phyloP scores from a whole-genome alignment of 1,284 basidiomycete genomes.

The Bondarzewia mesenterica region DNA sequence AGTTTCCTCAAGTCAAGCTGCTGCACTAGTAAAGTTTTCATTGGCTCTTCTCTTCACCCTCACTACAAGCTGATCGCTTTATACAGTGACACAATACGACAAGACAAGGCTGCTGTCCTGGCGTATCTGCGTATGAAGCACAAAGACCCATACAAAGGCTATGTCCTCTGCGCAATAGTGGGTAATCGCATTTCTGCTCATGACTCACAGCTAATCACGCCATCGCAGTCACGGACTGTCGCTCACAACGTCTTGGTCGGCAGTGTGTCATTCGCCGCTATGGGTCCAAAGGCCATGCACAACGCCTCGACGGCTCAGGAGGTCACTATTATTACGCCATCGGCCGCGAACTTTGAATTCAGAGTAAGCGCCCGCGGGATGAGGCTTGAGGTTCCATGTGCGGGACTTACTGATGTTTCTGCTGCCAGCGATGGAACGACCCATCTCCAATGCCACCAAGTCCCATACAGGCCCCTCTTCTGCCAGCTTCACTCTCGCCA shows the following conservation, averaged over 20 bases:
- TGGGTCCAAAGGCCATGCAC: slow-evolving; percentile 63
- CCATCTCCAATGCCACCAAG: slow-evolving; percentile 52
- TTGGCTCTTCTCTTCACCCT: background rate
- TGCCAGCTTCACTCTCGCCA: slow-evolving; percentile 12
- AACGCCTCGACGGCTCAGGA: slow-evolving; percentile 74
- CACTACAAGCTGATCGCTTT: slow-evolving; percentile 4
- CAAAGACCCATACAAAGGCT: slow-evolving; percentile 65
- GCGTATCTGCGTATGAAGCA: slow-evolving; percentile 68
- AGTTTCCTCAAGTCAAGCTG: slow-evolving; percentile 50
- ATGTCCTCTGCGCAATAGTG: slow-evolving; percentile 63
- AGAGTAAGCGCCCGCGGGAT: slow-evolving; percentile 34
- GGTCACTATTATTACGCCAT: slow-evolving; percentile 61
- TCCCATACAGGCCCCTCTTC: slow-evolving; percentile 21
- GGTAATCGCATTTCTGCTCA: slow-evolving; percentile 25
- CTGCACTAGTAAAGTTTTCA: slow-evolving; percentile 51
- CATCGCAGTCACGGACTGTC: slow-evolving; percentile 42
- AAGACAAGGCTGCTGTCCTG: slow-evolving; percentile 69
- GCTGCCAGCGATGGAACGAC: slow-evolving; percentile 59
- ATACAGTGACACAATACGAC: slow-evolving; percentile 56
- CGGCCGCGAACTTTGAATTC: slow-evolving; percentile 58
- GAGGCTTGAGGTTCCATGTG: slow-evolving; percentile 1
- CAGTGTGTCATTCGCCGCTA: slow-evolving; percentile 65
- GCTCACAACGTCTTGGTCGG: slow-evolving; percentile 68
- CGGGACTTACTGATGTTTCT: slow-evolving; percentile 7
- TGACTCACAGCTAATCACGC: slow-evolving; percentile 3